These are phyloP conservation scores for Agaricus subrufescens DNA, from an alignment of 768 basidiomycete genomes.

Conservation along the genomic window DNA sequence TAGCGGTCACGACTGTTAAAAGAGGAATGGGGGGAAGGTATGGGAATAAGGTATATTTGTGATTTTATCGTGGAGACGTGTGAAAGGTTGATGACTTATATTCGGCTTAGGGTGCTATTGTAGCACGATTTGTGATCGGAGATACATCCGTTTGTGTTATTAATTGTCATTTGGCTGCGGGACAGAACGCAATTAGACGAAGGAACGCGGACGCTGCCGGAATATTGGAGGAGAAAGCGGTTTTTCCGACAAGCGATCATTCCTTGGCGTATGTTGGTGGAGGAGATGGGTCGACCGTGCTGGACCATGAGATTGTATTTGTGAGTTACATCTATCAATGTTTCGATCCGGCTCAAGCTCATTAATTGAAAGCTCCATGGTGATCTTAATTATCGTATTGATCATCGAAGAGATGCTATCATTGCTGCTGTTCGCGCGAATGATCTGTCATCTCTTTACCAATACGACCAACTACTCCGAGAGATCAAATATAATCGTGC, in stretches of 20 bases:
- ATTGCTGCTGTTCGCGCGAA: constrained; percentile 63
- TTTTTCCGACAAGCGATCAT: constrained; percentile 57
- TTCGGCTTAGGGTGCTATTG: constrained; percentile 70
- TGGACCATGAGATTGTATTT: constrained; percentile 94
- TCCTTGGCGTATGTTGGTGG: constrained; percentile 77
- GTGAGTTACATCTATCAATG: constrained; percentile 36
- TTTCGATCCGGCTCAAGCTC: background rate
- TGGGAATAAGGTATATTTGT: constrained; percentile 78
- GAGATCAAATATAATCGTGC: constrained; percentile 86
- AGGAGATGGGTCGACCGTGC: constrained; percentile 87
- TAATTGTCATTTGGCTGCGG: constrained; percentile 97
- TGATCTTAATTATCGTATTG: constrained; percentile 97
- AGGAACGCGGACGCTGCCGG: constrained; percentile 86
- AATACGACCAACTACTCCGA: constrained; percentile 86
- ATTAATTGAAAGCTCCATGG: constrained; percentile 62
- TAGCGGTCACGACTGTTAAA: constrained; percentile 80
- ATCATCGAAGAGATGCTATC: constrained; percentile 83
- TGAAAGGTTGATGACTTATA: background rate
- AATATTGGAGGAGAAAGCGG: constrained; percentile 76
- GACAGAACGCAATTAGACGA: constrained; percentile 76
- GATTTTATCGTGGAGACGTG: background rate
- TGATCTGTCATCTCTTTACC: constrained; percentile 57
- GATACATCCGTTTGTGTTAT: constrained; percentile 93
- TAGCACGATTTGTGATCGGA: constrained; percentile 85
- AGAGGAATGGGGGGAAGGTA: constrained; percentile 90